Evolutionary conservation across 345 rosid species (phyloP).

Genomic region (Erysimum cheiranthoides): DNA sequence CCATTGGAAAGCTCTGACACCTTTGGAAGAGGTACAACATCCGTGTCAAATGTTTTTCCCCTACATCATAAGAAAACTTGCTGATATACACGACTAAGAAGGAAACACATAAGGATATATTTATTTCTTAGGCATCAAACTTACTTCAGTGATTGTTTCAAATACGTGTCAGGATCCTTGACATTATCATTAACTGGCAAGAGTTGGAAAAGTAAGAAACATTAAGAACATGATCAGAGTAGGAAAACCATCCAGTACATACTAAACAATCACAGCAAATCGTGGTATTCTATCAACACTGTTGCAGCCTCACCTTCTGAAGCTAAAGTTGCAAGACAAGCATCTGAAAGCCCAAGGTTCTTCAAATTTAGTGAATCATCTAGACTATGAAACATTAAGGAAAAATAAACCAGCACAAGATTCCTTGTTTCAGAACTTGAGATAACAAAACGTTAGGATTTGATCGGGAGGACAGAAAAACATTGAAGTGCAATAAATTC

Average conservation of each 20-base stretch:
- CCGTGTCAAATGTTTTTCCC: slow-evolving; percentile 41
- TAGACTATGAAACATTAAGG: slow-evolving; percentile 56
- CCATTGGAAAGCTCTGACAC: slow-evolving; percentile 47
- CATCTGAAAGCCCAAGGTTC: slow-evolving; percentile 80
- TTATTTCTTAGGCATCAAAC: slow-evolving; percentile 36
- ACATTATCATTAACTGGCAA: slow-evolving; percentile 49
- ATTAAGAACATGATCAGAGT: slow-evolving; percentile 6
- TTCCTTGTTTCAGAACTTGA: background rate
- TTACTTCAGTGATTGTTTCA: slow-evolving; percentile 52
- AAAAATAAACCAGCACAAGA: slow-evolving; percentile 9
- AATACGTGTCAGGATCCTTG: slow-evolving; percentile 39
- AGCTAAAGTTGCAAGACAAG: slow-evolving; percentile 84
- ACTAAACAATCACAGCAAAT: background rate
- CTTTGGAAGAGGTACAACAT: slow-evolving; percentile 36
- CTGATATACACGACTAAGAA: background rate
- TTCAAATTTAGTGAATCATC: slow-evolving; percentile 72
- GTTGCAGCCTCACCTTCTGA: slow-evolving; percentile 49
- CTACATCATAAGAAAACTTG: slow-evolving; percentile 44
- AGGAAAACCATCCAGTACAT: background rate
- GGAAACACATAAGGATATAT: background rate
- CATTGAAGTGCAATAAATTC: background rate
- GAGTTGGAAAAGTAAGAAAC: slow-evolving; percentile 11
- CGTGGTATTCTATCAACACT: background rate
- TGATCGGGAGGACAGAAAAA: background rate
- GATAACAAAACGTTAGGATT: background rate